Percentiles rank a stretch among this genome's conserved stretches.
Conservation (phyloP, 2,329 filamentous ascomycete genomes). For the Apiospora malaysiana region DNA sequence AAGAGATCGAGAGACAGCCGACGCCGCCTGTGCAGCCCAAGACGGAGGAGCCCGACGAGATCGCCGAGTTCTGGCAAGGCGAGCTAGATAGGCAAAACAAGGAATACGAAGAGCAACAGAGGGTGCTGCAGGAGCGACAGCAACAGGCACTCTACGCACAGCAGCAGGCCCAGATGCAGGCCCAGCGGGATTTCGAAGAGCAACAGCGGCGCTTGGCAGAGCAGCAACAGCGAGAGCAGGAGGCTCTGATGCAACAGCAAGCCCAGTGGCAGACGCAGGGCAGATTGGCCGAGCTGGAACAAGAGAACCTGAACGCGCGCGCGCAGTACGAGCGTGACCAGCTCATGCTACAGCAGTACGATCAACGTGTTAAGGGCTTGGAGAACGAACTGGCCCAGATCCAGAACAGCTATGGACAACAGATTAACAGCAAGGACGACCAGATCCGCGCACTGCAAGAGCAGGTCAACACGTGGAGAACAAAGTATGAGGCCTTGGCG, state of each 20-base stretch:
- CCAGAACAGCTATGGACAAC: conserved; percentile 82
- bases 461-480: conserved; percentile 96
- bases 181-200: conserved; percentile 94
- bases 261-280: conserved; percentile 94
- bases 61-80: conserved; percentile 97
- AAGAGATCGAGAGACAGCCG: conserved; percentile 71
- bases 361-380: conserved; percentile 89
- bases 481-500: conserved; percentile 94
- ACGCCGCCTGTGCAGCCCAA: conserved; percentile 72
- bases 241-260: conserved; percentile 87
- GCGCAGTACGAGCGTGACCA: conserved; percentile 98
- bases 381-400: conserved; percentile 87
- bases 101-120: conserved; percentile 94
- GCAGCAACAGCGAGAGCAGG: conserved; percentile 88
- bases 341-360: conserved; percentile 95
- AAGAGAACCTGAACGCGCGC: conserved; percentile 90
- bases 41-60: conserved; percentile 86
- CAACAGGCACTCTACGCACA: conserved; percentile 81
- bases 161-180: conserved; percentile 80
- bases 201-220: conserved; percentile 88
- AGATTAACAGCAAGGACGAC: conserved; percentile 88
- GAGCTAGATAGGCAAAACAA: conserved; percentile 90
- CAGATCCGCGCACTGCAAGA: conserved; percentile 93
- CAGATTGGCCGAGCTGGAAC: conserved; percentile 92
- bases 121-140: conserved; percentile 84